Evolutionary conservation across 495 filamentous ascomycete genomes (phyloP).

Genomic region (Hypoxylon crocopeplum): DNA sequence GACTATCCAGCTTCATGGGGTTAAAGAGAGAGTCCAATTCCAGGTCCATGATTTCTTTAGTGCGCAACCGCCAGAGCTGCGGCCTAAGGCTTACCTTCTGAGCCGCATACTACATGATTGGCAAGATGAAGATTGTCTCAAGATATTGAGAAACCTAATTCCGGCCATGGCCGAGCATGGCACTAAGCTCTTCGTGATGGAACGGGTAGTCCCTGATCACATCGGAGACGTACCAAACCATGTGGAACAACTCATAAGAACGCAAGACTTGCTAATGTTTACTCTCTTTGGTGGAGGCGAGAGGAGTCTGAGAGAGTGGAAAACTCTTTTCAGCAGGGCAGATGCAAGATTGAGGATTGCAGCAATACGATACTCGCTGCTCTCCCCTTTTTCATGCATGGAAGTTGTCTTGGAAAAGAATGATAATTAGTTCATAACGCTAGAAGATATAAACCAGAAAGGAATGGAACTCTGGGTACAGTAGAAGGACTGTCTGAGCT

Average conservation of each 20-base stretch:
- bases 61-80: neutral
- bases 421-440: neutral
- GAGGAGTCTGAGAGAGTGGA: conserved; percentile 3
- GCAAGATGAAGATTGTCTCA: conserved; percentile 6
- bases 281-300: conserved; percentile 10
- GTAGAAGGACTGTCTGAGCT: too few species aligned
- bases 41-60: conserved; percentile 8
- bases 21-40: neutral
- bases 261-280: conserved; percentile 11
- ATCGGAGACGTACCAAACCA: conserved; percentile 8
- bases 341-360: conserved; percentile 5
- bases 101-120: conserved; percentile 10
- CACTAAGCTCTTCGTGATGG: conserved; percentile 9
- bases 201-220: conserved; percentile 5
- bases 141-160: conserved; percentile 3
- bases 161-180: neutral
- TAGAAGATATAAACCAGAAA: neutral
- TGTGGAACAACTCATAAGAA: conserved; percentile 9
- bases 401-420: neutral
- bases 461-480: too few species aligned
- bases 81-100: conserved; percentile 5
- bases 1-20: neutral
- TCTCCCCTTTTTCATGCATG: conserved; percentile 7
- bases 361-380: neutral
- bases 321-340: neutral